Evolutionary conservation across 805 yeast species (phyloP).

Genomic region (Saturnispora dispora): DNA sequence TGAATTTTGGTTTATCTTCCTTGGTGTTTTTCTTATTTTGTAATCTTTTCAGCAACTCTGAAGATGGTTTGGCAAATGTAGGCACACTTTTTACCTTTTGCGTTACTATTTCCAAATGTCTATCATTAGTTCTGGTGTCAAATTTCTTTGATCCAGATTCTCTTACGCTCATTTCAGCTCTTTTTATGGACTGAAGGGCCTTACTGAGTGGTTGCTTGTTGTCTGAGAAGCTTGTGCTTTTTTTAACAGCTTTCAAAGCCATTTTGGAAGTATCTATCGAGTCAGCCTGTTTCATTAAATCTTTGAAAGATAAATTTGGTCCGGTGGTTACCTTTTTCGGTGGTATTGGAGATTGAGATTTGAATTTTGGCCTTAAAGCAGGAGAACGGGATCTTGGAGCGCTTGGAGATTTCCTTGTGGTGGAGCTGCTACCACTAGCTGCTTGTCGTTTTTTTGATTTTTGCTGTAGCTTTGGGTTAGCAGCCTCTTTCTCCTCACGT

Average conservation of each 20-base stretch:
- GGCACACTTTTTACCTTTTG: neutral
- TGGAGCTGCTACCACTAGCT: neutral
- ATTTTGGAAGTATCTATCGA: conserved; percentile 43
- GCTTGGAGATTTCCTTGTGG: neutral
- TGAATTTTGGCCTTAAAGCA: conserved; percentile 2
- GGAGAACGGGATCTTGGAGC: neutral
- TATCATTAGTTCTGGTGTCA: neutral
- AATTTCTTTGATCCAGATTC: neutral
- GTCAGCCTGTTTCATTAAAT: conserved; percentile 62
- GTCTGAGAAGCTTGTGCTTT: neutral
- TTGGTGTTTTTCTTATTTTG: conserved; percentile 21
- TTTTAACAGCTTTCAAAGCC: conserved; percentile 24
- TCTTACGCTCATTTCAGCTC: conserved; percentile 1
- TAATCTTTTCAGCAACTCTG: conserved; percentile 40
- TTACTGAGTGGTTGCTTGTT: conserved; percentile 11
- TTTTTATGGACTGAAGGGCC: conserved; percentile 11
- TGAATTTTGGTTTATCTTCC: neutral
- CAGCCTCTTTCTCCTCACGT: conserved; percentile 31
- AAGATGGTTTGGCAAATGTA: conserved; percentile 47
- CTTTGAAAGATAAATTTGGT: conserved; percentile 50
- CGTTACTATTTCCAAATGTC: neutral
- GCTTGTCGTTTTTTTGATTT: conserved; percentile 1
- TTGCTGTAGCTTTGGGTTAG: conserved; percentile 5
- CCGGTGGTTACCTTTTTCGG: conserved; percentile 16
- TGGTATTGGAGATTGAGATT: neutral